These are phyloP conservation scores for Nakataea oryzae DNA, from an alignment of 2,329 filamentous ascomycete species.

Conservation along the genomic window DNA sequence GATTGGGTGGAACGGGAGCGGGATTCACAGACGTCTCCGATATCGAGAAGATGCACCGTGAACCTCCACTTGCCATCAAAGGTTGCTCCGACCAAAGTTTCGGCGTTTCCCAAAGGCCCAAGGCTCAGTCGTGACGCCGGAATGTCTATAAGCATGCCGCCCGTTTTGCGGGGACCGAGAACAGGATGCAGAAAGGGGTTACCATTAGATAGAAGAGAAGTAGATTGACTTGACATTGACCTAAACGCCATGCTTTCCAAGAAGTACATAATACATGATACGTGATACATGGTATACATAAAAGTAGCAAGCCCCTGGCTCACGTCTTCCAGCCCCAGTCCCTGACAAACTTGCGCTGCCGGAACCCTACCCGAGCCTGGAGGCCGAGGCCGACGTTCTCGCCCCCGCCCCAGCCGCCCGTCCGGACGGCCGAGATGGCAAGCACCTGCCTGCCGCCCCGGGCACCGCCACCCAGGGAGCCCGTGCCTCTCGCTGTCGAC, in stretches of 20 bases:
- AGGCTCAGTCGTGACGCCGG: neutral
- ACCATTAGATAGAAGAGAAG: neutral
- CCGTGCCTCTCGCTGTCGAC: neutral
- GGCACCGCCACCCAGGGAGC: neutral
- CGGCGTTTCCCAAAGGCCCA: too few species aligned
- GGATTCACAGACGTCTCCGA: too few species aligned
- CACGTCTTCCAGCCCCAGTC: constrained; percentile 13
- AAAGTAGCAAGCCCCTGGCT: neutral
- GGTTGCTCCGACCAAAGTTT: too few species aligned
- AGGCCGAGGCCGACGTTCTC: constrained; percentile 13
- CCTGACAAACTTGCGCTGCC: constrained; percentile 9
- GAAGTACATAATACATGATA: neutral
- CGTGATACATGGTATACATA: neutral
- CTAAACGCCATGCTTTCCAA: neutral
- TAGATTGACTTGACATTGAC: neutral
- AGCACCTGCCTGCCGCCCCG: constrained; percentile 7
- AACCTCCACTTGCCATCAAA: neutral
- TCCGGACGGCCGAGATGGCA: constrained; percentile 11
- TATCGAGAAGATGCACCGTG: neutral
- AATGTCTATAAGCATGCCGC: too few species aligned
- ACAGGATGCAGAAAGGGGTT: neutral
- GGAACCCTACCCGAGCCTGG: constrained; percentile 12
- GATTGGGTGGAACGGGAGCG: too few species aligned
- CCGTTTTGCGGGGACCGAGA: rapidly evolving
- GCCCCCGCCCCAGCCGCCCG: constrained; percentile 14